phyloP scores from a whole-genome alignment of 2,329 filamentous ascomycete species.

The Basipetospora chlamydospora region DNA sequence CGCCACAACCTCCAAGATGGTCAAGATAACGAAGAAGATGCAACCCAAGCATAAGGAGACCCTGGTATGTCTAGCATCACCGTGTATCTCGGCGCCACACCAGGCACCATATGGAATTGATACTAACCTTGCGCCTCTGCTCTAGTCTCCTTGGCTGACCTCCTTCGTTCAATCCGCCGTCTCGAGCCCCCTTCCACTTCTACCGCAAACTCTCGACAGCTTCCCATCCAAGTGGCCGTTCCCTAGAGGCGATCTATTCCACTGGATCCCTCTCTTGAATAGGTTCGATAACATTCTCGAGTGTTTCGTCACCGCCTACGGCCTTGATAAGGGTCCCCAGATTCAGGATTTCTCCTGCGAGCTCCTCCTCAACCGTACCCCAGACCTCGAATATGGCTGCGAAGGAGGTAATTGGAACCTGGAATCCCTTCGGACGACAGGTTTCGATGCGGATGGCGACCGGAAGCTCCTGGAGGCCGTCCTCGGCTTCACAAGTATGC shows the following conservation, averaged over 20 bases:
- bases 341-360: slow-evolving; percentile 56
- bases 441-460: slow-evolving; percentile 64
- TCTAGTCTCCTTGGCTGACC: slow-evolving; percentile 73
- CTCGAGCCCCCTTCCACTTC: slow-evolving; percentile 54
- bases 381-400: slow-evolving; percentile 34
- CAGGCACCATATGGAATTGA: too few species aligned
- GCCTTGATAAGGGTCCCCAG: slow-evolving; percentile 68
- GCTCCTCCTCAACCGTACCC: slow-evolving; percentile 44
- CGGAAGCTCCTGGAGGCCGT: slow-evolving; percentile 64
- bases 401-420: slow-evolving; percentile 26
- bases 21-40: slow-evolving; percentile 53
- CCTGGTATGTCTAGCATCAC: slow-evolving; percentile 33
- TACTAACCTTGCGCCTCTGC: slow-evolving; percentile 13
- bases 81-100: too few species aligned
- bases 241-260: slow-evolving; percentile 86
- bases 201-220: slow-evolving; percentile 60
- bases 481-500: slow-evolving; percentile 70
- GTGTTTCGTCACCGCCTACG: slow-evolving; percentile 66
- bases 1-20: slow-evolving; percentile 46
- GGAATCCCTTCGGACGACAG: slow-evolving; percentile 38
- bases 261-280: slow-evolving; percentile 93
- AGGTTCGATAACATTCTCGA: slow-evolving; percentile 85
- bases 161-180: slow-evolving; percentile 63
- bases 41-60: slow-evolving; percentile 54
- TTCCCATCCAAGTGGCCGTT: slow-evolving; percentile 92